Base-by-base conservation (phyloP, 1,284 basidiomycete species). In the Butyriboletus appendiculatus region DNA sequence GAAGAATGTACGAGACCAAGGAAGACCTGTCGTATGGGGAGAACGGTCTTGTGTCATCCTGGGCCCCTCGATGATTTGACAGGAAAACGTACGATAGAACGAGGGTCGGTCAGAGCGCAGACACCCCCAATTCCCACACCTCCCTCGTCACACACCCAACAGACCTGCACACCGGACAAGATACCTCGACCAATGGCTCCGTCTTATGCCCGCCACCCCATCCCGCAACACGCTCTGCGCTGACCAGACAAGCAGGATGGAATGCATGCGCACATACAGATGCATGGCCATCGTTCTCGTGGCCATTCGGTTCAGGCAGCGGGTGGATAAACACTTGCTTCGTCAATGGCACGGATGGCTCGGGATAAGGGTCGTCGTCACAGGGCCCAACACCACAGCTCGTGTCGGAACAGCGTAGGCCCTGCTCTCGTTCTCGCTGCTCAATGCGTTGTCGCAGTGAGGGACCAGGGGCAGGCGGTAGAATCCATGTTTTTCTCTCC, bases 331-430 rank as follows among this genome's bases (percentile, higher is more conserved):
- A 62, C 40, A 85, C 63, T 66, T 81, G 81, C 60, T 76, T 76
- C 58, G 73, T 70, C 20, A 37, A 46, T 12, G 65, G 61, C 12
- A 68, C 73, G 20, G 62, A 66, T 34, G 65, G 56, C 45, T 63
- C 66, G 28, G 73, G 75, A 59, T 63, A 73, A 44, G 87, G 88
- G 50, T 90, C 87, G 22, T 90, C 88, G 59, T 91, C 88, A 5
- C 81, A 83, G 7, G 88, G 88, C 0, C 86, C 89, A 26, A 89
- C 64, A 3, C 85, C 86, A 67, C 88, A 91, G 58, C 81, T 84
- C 33, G 82, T 69, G 63, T 90, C 88, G 38, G 74, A 81, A 66
- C 88, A 91, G 45, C 88, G 75, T 59, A 88, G 63, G 0, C 87
- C 88, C 28, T 80, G 77, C 63, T 88, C 85, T 16, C 84, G 78